phyloP scores from a whole-genome alignment of 2,329 filamentous ascomycete genomes.

The Aspergillus spinulosporus region DNA sequence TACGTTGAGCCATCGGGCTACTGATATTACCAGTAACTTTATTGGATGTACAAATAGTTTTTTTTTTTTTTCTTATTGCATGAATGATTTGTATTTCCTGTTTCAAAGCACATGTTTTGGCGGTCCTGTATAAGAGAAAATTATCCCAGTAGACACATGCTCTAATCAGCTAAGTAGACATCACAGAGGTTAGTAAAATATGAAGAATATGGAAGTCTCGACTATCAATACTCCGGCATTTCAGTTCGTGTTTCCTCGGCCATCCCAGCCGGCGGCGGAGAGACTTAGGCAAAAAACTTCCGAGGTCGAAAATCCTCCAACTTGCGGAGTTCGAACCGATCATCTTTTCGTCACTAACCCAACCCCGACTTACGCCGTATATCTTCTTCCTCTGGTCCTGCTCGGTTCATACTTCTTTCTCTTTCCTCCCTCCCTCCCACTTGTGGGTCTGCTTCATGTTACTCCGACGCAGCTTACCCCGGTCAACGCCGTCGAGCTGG shows the following conservation, averaged over 20 bases:
- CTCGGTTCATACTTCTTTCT: conserved; percentile 18
- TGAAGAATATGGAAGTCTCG: no score
- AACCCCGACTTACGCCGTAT: conserved; percentile 16
- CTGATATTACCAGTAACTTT: conserved; percentile 13
- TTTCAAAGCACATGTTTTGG: neutral
- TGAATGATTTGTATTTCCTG: conserved; percentile 5
- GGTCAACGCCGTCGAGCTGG: conserved; percentile 49
- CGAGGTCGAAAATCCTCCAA: conserved; percentile 29
- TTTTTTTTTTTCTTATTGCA: conserved; percentile 5
- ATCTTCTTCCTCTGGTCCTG: conserved; percentile 9
- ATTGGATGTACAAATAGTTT: conserved; percentile 34
- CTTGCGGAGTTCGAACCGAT: conserved; percentile 26
- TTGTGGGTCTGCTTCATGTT: conserved; percentile 43
- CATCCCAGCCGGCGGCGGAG: conserved; percentile 17
- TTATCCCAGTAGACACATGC: neutral
- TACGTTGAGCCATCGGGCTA: conserved; percentile 6
- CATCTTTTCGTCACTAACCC: conserved; percentile 24
- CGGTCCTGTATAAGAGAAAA: neutral
- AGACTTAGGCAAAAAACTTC: conserved; percentile 30
- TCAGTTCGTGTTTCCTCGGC: neutral
- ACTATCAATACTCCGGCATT: no score
- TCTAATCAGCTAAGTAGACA: neutral
- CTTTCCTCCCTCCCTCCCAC: conserved; percentile 14
- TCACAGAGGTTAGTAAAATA: no score
- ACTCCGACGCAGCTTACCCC: conserved; percentile 41